Percentiles rank a stretch among this genome's conserved stretches.
Conservation (phyloP, 305 asterid species). For the Rubia tinctorum region DNA sequence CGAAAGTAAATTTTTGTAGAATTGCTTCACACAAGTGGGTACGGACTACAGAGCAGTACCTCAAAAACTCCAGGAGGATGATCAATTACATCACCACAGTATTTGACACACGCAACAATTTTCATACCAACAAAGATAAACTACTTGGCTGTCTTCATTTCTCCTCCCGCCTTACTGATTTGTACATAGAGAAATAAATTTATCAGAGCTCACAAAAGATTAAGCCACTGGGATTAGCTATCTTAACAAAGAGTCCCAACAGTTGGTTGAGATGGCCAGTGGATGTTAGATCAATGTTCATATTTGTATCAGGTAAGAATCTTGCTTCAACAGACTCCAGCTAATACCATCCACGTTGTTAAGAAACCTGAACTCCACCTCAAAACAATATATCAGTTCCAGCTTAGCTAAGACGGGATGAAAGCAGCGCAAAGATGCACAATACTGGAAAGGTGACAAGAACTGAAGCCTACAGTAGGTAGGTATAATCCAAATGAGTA, state of each 20-base stretch:
- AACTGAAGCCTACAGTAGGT: constrained; percentile 59
- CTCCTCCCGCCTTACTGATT: neutral
- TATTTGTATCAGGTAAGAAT: neutral
- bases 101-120: too few relatives aligned
- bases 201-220: too few relatives aligned
- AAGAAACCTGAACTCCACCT: constrained; percentile 20
- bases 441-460: constrained; percentile 62
- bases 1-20: too few relatives aligned
- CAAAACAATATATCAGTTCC: constrained; percentile 7
- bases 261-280: neutral
- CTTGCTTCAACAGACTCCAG: neutral
- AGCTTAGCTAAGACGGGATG: constrained; percentile 44
- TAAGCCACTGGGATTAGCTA: neutral
- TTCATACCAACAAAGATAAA: too few relatives aligned
- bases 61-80: too few relatives aligned
- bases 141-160: neutral
- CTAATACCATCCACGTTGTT: neutral
- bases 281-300: neutral
- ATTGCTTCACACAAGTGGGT: too few relatives aligned
- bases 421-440: constrained; percentile 46
- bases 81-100: too few relatives aligned
- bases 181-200: too few relatives aligned
- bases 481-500: constrained; percentile 19
- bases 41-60: too few relatives aligned
- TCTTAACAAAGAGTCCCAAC: neutral